Percentiles rank a stretch among this genome's conserved stretches.
phyloP scores from a whole-genome alignment of 345 rosid genomes.

The Syzygium aqueum region DNA sequence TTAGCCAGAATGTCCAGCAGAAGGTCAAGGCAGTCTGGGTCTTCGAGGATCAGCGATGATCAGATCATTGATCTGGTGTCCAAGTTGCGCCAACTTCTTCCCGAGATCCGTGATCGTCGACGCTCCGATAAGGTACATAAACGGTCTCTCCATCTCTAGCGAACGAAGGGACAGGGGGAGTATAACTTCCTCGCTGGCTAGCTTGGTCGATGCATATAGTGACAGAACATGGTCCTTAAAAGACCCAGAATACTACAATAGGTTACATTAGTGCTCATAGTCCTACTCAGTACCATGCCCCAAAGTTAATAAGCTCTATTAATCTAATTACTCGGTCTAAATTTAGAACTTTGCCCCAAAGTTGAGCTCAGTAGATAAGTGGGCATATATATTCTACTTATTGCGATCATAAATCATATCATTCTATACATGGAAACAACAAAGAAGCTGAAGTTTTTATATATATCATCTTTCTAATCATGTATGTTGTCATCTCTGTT shows the following conservation, averaged over 20 bases:
- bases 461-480: background rate
- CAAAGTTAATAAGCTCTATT: background rate
- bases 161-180: background rate
- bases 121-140: slow-evolving; percentile 68
- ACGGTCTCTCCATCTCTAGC: background rate
- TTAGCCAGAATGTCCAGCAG: slow-evolving; percentile 58
- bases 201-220: background rate
- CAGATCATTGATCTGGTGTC: slow-evolving; percentile 86
- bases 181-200: background rate
- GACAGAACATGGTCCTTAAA: background rate
- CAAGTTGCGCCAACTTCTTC: slow-evolving; percentile 77
- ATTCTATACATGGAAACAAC: background rate
- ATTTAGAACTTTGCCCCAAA: background rate
- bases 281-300: background rate
- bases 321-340: background rate
- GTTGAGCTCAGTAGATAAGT: background rate
- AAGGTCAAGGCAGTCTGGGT: slow-evolving; percentile 74
- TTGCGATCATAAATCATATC: background rate
- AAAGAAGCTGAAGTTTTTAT: background rate
- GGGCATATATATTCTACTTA: background rate
- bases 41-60: slow-evolving; percentile 78
- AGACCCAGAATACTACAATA: background rate
- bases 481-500: background rate
- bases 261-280: background rate
- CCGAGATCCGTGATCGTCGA: slow-evolving; percentile 69